A percentile compares a stretch with the other conserved stretches of the same genome.
Conservation (phyloP, 2,329 filamentous ascomycete species). For the Aureobasidium sp. region DNA sequence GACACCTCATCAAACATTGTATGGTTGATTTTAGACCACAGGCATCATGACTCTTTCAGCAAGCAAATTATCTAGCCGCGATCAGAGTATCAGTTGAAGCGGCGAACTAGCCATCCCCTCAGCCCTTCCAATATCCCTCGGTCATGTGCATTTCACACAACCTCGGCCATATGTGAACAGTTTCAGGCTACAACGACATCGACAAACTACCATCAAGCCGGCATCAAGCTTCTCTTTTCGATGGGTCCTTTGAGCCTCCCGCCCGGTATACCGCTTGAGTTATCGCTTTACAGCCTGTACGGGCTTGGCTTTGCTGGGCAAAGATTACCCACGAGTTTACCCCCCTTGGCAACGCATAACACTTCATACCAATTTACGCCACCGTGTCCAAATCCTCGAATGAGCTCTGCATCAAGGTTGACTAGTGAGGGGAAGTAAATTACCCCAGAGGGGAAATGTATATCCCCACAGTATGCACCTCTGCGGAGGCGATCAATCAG, state of each 20-base stretch:
- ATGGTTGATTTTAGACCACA: no score
- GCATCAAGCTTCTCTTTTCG: background rate
- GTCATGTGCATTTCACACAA: background rate
- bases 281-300: conserved; percentile 3
- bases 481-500: background rate
- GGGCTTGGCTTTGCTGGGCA: conserved; percentile 5
- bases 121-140: background rate
- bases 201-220: background rate
- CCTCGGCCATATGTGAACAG: background rate
- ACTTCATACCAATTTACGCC: background rate
- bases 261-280: background rate
- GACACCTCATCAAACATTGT: no score
- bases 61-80: no score
- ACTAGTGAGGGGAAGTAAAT: background rate
- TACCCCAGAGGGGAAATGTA: conserved; percentile 4
- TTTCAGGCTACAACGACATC: background rate
- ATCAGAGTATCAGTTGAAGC: no score
- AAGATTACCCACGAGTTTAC: conserved; percentile 7
- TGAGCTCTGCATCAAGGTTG: background rate
- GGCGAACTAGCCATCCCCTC: background rate
- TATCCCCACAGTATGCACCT: conserved; percentile 4
- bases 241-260: background rate
- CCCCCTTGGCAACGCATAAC: background rate
- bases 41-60: no score
- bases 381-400: background rate